These are phyloP conservation scores for Triangularia verruculosa DNA, from an alignment of 2,329 filamentous ascomycete species.

Conservation along the genomic window DNA sequence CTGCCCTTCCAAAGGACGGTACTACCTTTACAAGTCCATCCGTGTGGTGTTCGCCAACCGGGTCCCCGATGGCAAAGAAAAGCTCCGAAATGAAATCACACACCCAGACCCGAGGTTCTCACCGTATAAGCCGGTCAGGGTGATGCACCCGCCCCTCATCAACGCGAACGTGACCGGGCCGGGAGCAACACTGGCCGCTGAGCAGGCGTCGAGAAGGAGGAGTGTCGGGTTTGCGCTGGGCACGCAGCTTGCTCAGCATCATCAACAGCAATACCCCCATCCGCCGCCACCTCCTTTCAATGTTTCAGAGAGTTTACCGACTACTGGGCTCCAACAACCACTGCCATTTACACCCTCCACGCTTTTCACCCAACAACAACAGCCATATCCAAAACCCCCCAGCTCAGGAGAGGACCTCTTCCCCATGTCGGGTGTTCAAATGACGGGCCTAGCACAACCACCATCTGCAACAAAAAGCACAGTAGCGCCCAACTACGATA, in stretches of 20 bases:
- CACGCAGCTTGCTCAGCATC: not conserved
- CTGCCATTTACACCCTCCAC: not conserved
- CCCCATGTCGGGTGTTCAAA: slow-evolving; percentile 25
- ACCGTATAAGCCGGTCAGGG: slow-evolving; percentile 69
- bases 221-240: not conserved
- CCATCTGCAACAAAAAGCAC: too few relatives aligned
- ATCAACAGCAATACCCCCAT: slow-evolving; percentile 25
- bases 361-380: not conserved
- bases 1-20: slow-evolving; percentile 76
- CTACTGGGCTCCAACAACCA: not conserved
- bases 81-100: slow-evolving; percentile 83
- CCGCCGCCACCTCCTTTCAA: slow-evolving; percentile 30
- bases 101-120: slow-evolving; percentile 84
- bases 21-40: slow-evolving; percentile 87
- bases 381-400: not conserved
- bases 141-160: slow-evolving; percentile 42
- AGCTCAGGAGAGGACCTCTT: not conserved
- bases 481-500: slow-evolving; percentile 51
- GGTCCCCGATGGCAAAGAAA: slow-evolving; percentile 93
- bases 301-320: not conserved
- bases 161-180: not conserved
- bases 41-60: slow-evolving; percentile 95
- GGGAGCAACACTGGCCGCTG: not conserved
- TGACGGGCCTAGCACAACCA: slow-evolving; percentile 13
- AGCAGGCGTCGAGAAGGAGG: not conserved